Conservation (phyloP, 1,284 basidiomycete genomes). For the Apiotrichum mycotoxinovorans region DNA sequence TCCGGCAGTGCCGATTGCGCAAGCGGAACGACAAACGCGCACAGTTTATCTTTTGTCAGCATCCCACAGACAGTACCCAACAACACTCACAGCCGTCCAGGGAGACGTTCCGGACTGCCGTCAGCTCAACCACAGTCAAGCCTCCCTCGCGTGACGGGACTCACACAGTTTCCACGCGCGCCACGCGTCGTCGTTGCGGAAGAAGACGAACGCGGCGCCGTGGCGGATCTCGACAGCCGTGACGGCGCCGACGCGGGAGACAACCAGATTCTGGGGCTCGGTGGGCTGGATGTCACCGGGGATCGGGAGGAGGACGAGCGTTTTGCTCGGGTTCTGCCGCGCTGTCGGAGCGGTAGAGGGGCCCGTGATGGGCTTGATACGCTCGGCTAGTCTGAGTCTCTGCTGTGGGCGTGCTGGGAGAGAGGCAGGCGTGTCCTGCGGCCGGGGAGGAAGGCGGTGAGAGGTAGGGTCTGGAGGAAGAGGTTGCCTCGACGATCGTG, state of each 20-base stretch:
- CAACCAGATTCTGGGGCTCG: not conserved
- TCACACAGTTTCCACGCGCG: not conserved
- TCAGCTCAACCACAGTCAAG: too few species aligned
- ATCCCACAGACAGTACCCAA: too few species aligned
- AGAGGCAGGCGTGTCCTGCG: too few species aligned
- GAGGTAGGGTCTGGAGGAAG: too few species aligned
- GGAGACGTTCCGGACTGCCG: too few species aligned
- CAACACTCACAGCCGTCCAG: too few species aligned
- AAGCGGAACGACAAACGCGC: too few species aligned
- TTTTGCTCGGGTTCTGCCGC: not conserved
- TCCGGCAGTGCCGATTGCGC: too few species aligned
- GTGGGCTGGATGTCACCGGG: not conserved
- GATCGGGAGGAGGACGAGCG: not conserved
- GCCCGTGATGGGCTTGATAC: not conserved
- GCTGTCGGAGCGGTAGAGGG: not conserved
- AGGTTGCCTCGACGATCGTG: too few species aligned
- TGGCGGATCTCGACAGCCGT: not conserved
- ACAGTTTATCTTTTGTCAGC: too few species aligned
- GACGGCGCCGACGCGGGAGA: not conserved
- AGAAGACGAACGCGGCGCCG: not conserved
- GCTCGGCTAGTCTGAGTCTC: not conserved
- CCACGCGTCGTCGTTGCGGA: not conserved
- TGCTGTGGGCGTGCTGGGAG: not conserved
- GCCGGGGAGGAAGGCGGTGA: too few species aligned
- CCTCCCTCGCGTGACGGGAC: too few species aligned